Conservation (phyloP, 805 yeast genomes). For the Tetrapisispora pingtungensis region DNA sequence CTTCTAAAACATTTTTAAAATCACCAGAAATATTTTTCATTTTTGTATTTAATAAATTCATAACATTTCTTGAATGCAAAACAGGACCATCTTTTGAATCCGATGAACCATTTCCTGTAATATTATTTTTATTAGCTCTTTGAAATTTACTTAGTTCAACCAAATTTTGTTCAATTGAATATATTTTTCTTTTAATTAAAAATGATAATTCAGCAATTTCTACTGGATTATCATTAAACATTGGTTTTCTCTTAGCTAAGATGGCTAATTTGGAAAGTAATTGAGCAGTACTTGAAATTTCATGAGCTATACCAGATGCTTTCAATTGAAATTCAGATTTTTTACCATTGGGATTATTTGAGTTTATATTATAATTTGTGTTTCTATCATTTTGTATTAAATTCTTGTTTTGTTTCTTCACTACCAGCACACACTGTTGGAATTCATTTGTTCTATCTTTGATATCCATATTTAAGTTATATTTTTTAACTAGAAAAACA, state of each 20-base stretch:
- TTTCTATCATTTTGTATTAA: background rate
- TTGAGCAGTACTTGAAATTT: constrained; percentile 77
- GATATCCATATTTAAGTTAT: constrained; percentile 20
- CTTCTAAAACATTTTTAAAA: constrained; percentile 80
- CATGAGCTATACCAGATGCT: constrained; percentile 80
- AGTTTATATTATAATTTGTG: background rate
- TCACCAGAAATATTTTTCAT: constrained; percentile 88
- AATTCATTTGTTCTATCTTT: constrained; percentile 89
- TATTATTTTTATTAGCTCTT: constrained; percentile 39
- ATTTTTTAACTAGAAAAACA: background rate
- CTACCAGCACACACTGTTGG: constrained; percentile 78
- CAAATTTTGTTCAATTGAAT: constrained; percentile 68
- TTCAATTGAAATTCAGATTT: constrained; percentile 50
- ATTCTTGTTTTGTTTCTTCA: constrained; percentile 46
- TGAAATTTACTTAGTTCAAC: constrained; percentile 61
- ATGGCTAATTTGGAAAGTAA: constrained; percentile 69
- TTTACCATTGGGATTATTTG: constrained; percentile 22
- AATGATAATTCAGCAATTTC: constrained; percentile 89
- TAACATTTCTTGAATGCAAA: constrained; percentile 78
- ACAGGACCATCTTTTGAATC: constrained; percentile 19
- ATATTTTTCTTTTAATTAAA: constrained; percentile 41
- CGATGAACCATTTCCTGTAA: constrained; percentile 31
- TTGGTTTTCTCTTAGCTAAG: constrained; percentile 79
- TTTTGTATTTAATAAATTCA: constrained; percentile 76
- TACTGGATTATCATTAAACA: constrained; percentile 88